phyloP scores from a whole-genome alignment of 768 basidiomycete genomes.

The Leucosporidium creatinivorum region DNA sequence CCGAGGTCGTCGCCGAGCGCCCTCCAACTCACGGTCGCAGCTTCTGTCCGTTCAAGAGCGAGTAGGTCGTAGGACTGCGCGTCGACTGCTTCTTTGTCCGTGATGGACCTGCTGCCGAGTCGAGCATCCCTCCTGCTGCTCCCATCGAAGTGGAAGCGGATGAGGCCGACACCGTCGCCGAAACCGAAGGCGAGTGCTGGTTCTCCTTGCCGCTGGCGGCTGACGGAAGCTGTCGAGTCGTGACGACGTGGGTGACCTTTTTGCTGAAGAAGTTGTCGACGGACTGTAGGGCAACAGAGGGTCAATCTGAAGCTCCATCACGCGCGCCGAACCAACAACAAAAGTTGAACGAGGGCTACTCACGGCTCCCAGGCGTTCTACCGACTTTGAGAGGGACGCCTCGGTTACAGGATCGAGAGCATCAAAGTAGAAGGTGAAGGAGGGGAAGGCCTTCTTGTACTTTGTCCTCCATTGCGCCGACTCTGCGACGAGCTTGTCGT shows the following conservation, averaged over 20 bases:
- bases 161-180: neutral
- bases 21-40: conserved; percentile 12
- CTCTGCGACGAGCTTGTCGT: conserved; percentile 32
- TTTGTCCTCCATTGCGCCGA: conserved; percentile 64
- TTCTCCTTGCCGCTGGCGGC: conserved; percentile 22
- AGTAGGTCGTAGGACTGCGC: conserved; percentile 21
- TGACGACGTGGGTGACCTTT: conserved; percentile 79
- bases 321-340: neutral
- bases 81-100: neutral
- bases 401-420: conserved; percentile 47
- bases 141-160: conserved; percentile 1
- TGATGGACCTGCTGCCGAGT: neutral
- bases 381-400: conserved; percentile 51
- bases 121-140: neutral
- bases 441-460: conserved; percentile 76
- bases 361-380: conserved; percentile 69
- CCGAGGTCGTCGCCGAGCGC: neutral
- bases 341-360: conserved; percentile 41
- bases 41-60: conserved; percentile 20
- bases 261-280: conserved; percentile 84
- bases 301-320: too few relatives aligned
- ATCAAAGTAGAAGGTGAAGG: conserved; percentile 80
- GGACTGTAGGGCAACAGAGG: conserved; percentile 47
- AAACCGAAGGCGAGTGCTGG: conserved; percentile 4
- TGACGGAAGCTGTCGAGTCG: conserved; percentile 44